A percentile compares a stretch with the other conserved stretches of the same genome.
Conservation (phyloP, 176 grass and related monocot genomes). For the Puya raimondii region DNA sequence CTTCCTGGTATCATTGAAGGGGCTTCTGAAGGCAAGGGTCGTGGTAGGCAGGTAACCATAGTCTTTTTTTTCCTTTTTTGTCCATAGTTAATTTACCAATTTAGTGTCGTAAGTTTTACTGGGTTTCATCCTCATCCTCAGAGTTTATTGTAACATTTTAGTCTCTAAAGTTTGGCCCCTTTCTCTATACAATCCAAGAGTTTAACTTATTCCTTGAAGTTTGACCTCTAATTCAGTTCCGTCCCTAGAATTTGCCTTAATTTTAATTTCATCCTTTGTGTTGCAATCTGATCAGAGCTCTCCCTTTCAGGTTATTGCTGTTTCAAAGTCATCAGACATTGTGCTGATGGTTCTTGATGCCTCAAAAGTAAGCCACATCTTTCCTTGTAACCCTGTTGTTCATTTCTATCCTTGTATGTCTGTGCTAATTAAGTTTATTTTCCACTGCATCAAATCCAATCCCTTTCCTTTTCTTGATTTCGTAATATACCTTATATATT, state of each 20-base stretch:
- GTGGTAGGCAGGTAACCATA: constrained; percentile 81
- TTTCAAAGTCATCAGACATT: constrained; percentile 97
- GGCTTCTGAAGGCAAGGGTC: constrained; percentile 97
- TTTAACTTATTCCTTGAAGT: not conserved
- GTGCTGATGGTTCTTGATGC: constrained; percentile 98
- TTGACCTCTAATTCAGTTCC: too few relatives aligned
- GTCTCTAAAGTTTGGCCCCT: too few relatives aligned
- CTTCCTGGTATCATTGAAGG: constrained; percentile 99
- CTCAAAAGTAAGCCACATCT: constrained; percentile 61
- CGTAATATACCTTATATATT: too few relatives aligned
- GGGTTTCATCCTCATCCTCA: too few relatives aligned
- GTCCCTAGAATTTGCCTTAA: too few relatives aligned
- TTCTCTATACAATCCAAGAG: too few relatives aligned
- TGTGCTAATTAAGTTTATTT: not conserved
- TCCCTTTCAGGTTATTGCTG: constrained; percentile 87
- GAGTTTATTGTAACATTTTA: too few relatives aligned
- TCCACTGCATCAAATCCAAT: not conserved
- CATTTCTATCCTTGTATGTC: not conserved
- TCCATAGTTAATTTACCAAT: not conserved
- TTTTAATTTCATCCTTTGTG: not conserved
- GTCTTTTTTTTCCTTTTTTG: not conserved
- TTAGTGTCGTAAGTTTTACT: too few relatives aligned
- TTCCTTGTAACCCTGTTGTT: constrained; percentile 12
- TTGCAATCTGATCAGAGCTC: constrained; percentile 5
- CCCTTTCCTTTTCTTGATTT: too few relatives aligned